A percentile compares a stretch with the other conserved stretches of the same genome.
Conservation (phyloP, 2,329 filamentous ascomycete species). For the Colletotrichum higginsianum region DNA sequence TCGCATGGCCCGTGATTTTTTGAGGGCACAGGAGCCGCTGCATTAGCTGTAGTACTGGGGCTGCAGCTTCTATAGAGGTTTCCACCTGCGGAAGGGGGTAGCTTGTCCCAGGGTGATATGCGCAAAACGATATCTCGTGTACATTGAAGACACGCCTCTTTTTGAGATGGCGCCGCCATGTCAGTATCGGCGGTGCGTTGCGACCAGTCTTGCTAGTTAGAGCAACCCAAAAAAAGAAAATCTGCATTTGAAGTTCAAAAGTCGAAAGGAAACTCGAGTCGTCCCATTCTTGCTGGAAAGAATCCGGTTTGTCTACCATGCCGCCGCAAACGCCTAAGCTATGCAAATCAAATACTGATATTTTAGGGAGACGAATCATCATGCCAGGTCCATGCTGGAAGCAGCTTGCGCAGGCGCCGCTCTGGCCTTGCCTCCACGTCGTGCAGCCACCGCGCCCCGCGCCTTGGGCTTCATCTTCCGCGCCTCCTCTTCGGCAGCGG, state of each 20-base stretch:
- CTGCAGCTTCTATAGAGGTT: conserved; percentile 28
- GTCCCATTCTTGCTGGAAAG: not conserved
- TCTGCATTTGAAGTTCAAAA: conserved; percentile 42
- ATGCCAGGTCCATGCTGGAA: conserved; percentile 42
- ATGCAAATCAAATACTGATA: conserved; percentile 28
- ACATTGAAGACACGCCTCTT: conserved; percentile 33
- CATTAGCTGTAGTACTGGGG: conserved; percentile 34
- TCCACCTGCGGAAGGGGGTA: conserved; percentile 14
- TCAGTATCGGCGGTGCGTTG: conserved; percentile 27
- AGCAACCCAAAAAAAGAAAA: conserved; percentile 22
- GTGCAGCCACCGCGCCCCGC: conserved; percentile 41
- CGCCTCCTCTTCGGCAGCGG: conserved; percentile 47
- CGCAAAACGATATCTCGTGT: conserved; percentile 41
- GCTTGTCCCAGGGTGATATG: conserved; percentile 33
- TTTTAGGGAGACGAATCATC: not conserved
- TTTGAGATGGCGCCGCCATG: conserved; percentile 24
- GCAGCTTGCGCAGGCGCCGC: conserved; percentile 45
- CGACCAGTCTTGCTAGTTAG: conserved; percentile 36
- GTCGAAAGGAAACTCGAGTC: not conserved
- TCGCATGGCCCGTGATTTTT: conserved; percentile 35
- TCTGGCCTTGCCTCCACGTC: conserved; percentile 49
- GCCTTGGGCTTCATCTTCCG: conserved; percentile 46
- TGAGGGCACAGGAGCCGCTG: conserved; percentile 31
- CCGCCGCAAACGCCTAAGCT: conserved; percentile 41
- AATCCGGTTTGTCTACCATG: conserved; percentile 21